Conservation (phyloP, 75 land plant species). For the Sequoia sempervirens region DNA sequence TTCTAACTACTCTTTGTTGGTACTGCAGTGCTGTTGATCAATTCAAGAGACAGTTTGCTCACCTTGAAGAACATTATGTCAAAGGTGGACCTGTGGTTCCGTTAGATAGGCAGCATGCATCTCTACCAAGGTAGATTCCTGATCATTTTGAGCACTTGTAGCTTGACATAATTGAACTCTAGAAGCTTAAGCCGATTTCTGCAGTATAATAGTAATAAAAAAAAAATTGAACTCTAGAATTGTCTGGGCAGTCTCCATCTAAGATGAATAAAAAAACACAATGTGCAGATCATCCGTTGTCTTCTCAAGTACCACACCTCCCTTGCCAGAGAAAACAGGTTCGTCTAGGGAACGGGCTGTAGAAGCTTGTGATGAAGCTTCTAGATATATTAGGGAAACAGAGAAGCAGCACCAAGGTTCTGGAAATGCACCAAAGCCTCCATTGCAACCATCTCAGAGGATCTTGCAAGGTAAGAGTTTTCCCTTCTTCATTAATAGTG, state of each 20-base stretch:
- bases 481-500: neutral
- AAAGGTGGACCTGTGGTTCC: slow-evolving; percentile 66
- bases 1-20: neutral
- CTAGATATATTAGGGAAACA: slow-evolving; percentile 19
- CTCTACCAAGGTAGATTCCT: slow-evolving; percentile 78
- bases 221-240: neutral
- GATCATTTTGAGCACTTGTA: neutral
- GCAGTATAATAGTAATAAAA: too few relatives aligned
- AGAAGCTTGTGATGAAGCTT: slow-evolving; percentile 38
- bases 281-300: slow-evolving; percentile 42
- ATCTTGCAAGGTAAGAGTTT: slow-evolving; percentile 3
- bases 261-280: neutral
- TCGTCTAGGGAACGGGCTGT: slow-evolving; percentile 38
- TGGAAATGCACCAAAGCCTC: slow-evolving; percentile 10
- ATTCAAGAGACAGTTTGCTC: slow-evolving; percentile 93
- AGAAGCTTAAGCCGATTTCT: too few relatives aligned
- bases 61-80: slow-evolving; percentile 85
- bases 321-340: slow-evolving; percentile 7
- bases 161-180: neutral
- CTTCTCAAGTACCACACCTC: slow-evolving; percentile 32
- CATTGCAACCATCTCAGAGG: slow-evolving; percentile 8
- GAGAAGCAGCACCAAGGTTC: slow-evolving; percentile 19
- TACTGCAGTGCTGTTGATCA: slow-evolving; percentile 88
- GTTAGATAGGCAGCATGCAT: slow-evolving; percentile 89
- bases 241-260: neutral